phyloP scores from a whole-genome alignment of 73 alveolate genomes.

The Tetrahymena malaccensis region DNA sequence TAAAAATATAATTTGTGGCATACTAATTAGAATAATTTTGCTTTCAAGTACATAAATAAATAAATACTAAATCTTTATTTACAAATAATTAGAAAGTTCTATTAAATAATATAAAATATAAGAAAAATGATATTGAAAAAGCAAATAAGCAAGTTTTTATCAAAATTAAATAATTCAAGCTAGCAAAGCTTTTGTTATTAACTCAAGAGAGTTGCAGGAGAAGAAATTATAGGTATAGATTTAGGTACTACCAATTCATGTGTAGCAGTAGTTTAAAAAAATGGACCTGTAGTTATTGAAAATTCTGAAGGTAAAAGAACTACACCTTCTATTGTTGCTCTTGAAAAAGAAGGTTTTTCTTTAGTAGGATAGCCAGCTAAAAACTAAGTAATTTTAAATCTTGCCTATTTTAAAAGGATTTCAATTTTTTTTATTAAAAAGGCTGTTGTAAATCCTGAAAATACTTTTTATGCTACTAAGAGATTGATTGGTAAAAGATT shows the following conservation, averaged over 20 bases:
- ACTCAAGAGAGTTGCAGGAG: background rate
- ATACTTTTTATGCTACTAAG: conserved; percentile 72
- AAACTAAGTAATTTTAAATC: background rate
- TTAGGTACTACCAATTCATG: conserved; percentile 76
- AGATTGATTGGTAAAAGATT: conserved; percentile 67
- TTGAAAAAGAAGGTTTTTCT: conserved; percentile 19
- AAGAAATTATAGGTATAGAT: conserved; percentile 57
- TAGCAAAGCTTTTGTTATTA: background rate
- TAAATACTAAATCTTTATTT: background rate
- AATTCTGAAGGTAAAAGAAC: conserved; percentile 73
- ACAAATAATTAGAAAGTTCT: background rate
- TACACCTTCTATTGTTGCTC: conserved; percentile 70
- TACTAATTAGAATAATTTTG: background rate
- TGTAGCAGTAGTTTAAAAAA: conserved; percentile 56
- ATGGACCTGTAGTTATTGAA: conserved; percentile 44
- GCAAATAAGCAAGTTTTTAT: background rate
- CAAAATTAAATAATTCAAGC: background rate
- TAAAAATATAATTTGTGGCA: too few species aligned
- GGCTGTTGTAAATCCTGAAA: conserved; percentile 58
- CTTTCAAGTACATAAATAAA: background rate
- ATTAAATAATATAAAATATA: too few species aligned
- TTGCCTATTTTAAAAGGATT: too few species aligned
- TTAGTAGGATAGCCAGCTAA: background rate
- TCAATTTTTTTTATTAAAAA: conserved; percentile 36
- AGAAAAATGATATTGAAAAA: background rate